These are phyloP conservation scores for Hypoxylon lenormandii DNA, from an alignment of 495 filamentous ascomycete species.

Conservation along the genomic window DNA sequence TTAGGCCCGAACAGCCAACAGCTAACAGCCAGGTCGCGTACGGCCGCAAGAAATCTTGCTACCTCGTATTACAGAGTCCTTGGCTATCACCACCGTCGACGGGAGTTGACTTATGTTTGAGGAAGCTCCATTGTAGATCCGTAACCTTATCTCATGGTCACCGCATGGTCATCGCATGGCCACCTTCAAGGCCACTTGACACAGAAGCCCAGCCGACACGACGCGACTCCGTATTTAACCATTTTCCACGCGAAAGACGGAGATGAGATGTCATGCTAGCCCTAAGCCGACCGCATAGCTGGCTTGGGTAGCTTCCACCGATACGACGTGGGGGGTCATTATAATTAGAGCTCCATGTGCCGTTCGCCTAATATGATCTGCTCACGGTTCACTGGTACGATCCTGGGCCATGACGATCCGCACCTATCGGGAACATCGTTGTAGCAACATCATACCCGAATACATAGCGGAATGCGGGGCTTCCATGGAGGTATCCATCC, in stretches of 20 bases:
- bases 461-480: conserved; percentile 29
- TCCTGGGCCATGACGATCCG: conserved; percentile 22
- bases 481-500: conserved; percentile 4
- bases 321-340: conserved; percentile 17
- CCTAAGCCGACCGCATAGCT: too few relatives aligned
- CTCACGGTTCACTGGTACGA: conserved; percentile 15
- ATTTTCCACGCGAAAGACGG: conserved; percentile 4
- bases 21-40: conserved; percentile 5
- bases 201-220: not conserved
- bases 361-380: conserved; percentile 18
- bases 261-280: not conserved
- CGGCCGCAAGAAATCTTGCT: not conserved
- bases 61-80: conserved; percentile 10
- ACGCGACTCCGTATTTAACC: conserved; percentile 13
- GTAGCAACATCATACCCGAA: not conserved
- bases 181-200: not conserved
- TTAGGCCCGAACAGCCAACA: conserved; percentile 31
- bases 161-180: too few relatives aligned
- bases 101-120: conserved; percentile 13
- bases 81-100: conserved; percentile 18
- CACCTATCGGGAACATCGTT: conserved; percentile 30
- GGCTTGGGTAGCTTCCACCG: not conserved
- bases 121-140: conserved; percentile 20
- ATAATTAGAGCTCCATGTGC: conserved; percentile 22
- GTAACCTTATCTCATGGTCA: not conserved